Base-by-base conservation (phyloP, 164 flowering plant genomes). In the Tinospora cordifolia region DNA sequence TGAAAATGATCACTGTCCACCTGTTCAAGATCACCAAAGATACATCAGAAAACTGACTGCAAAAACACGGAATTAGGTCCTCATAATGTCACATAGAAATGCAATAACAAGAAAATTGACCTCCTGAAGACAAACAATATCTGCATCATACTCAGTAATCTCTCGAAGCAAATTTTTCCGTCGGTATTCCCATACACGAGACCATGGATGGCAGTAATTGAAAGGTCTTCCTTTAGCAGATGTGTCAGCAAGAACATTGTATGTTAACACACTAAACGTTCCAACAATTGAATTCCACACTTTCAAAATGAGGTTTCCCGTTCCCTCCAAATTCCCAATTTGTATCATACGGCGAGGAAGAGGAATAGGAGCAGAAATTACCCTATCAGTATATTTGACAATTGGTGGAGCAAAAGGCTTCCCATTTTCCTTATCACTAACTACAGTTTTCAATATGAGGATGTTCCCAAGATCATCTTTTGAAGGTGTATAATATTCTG, bases 51-150 rank as follows among this genome's bases (percentile, higher is more conserved):
- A 30, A 19, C 26, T 30, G 8, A 34, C 1, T 26, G 39, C 38
- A 14, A 34, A 34, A 71, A 14, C 17, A 62, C 63, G 51, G 17
- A 11, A 65, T 27, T 14, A 8, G 38, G 27, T 15, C 58, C 65
- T 40, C 11, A 2, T n/a, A 27, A 40, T 25, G 14, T 41, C 69
- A 7, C 21, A 46, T 36, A 36, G 49, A 68, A 67, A 49, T 49
- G 63, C 1, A 51, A 51, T 34, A 68, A 34, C 39, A 70, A 41
- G 14, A 38, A 38, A 46, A 39, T 58, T 64, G 62, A 87, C 90
- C 88, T 85, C 88, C 74, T 85, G 88, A 73, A 87, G 88, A 66
- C 90, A 87, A 40, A 85, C 24, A 26, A 87, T 81, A 78, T 87
- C 90, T 51, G 88, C 87, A 63, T 77, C 25, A 73, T 87, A 87